Evolutionary conservation across 2,329 filamentous ascomycete species (phyloP), one percentile per base, ranked within the genome.

Genomic region (Penicillium oxalicum): DNA sequence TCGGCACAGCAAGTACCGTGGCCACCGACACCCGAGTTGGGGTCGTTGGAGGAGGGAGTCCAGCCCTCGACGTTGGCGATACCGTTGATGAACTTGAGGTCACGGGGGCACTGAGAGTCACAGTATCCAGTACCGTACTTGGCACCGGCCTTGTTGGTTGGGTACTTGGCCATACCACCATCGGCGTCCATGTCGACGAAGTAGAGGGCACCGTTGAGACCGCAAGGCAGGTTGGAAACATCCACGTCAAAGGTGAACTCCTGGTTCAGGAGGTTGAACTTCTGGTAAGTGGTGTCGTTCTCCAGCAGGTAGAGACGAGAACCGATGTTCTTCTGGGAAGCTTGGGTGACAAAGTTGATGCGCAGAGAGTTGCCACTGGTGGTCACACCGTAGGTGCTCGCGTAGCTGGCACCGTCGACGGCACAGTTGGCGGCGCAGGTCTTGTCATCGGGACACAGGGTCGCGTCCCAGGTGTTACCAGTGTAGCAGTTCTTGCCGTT

Each of bases 161-260:
- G 60, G 59, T 76, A 79, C 56, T 70, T 71, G 51, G 70, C 60
- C 49, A 74, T 56, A 28, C 81, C 83, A 57, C 84, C 85, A 58
- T 83, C 79, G 6, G 73, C 69, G 9, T 79, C 74, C 66, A 86
- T 86, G 59, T 77, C 70, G n/a, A 79, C 73, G 35, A 86, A 75
- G 70, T 88, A 87, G 40, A 88, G 71, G 39, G 84, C 84, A 48
- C 84, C 84, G 68, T 88, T 88, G 49, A 88, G 70, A 52, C 85
- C 85, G 60, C 86, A 88, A 50, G 79, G 78, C 24, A 86, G 72
- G 58, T 78, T 77, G 39, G 83, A 86, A 38, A 86, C 79, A 63
- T 88, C 84, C 24, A 87, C 83, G 49, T 87, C 83, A 52, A 88
- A 86, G 47, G 82, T 83, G 70, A 88, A 83, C 68, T 88, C 84